phyloP scores from a whole-genome alignment of 1,139 yeast species.

The Torulaspora pretoriensis region DNA sequence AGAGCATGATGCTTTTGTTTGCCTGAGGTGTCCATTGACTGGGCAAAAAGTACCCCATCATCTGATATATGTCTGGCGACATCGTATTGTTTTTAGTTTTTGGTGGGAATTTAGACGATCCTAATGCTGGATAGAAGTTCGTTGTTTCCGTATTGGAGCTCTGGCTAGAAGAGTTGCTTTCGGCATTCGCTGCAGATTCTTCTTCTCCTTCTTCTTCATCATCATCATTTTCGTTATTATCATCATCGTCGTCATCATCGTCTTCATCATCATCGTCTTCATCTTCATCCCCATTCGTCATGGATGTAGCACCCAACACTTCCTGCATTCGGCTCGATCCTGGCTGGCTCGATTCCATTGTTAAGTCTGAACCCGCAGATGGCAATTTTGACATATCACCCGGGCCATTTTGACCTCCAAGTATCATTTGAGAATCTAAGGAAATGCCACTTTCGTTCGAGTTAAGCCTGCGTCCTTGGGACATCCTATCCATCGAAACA shows the following conservation, averaged over 20 bases:
- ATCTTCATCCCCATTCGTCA: constrained; percentile 12
- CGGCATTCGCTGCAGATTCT: constrained; percentile 1
- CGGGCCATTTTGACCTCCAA: neutral
- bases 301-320: neutral
- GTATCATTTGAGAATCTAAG: neutral
- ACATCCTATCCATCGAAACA: constrained; percentile 9
- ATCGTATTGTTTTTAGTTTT: constrained; percentile 21
- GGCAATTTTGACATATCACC: neutral
- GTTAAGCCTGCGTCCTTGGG: constrained; percentile 1
- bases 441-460: neutral
- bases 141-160: constrained; percentile 10
- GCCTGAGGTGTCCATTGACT: constrained; percentile 37
- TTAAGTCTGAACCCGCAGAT: neutral
- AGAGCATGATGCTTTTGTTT: constrained; percentile 32
- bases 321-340: neutral
- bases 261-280: constrained; percentile 18
- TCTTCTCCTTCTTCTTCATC: constrained; percentile 10
- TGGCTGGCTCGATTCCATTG: neutral
- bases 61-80: constrained; percentile 23
- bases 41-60: constrained; percentile 37
- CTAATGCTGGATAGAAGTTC: constrained; percentile 17
- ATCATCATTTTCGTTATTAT: constrained; percentile 14
- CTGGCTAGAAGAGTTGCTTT: constrained; percentile 5
- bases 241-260: constrained; percentile 20
- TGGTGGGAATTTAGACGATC: constrained; percentile 13